Conservation (phyloP, 331 rosid genomes). For the Prunus yedoensis region DNA sequence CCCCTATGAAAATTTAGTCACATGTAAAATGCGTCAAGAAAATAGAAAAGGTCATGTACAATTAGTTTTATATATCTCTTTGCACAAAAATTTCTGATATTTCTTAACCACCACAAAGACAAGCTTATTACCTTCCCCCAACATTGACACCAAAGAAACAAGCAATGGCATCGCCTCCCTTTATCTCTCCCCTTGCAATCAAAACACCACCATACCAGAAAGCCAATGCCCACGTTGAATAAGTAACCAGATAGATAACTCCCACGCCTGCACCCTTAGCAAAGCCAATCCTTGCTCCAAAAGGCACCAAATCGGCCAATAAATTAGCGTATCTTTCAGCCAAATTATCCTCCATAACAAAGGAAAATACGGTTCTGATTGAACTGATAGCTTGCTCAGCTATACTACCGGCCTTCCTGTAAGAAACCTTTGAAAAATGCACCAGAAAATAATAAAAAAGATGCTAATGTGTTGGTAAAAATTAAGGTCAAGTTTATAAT, state of each 20-base stretch:
- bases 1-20: conserved; percentile 45
- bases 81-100: not conserved
- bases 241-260: conserved; percentile 70
- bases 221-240: conserved; percentile 92
- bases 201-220: conserved; percentile 80
- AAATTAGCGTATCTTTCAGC: conserved; percentile 50
- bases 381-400: conserved; percentile 80
- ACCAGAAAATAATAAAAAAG: not conserved
- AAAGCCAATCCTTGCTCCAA: conserved; percentile 75
- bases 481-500: not conserved
- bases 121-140: conserved; percentile 66
- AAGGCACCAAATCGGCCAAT: conserved; percentile 53
- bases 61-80: not conserved
- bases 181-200: conserved; percentile 51
- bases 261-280: conserved; percentile 91
- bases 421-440: conserved; percentile 51
- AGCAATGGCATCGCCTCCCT: conserved; percentile 84
- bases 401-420: conserved; percentile 70
- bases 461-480: not conserved
- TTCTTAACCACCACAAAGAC: not conserved
- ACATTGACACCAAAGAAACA: conserved; percentile 89
- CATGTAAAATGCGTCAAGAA: not conserved
- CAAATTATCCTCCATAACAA: conserved; percentile 72
- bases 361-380: conserved; percentile 82
- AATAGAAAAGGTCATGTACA: not conserved